Evolutionary conservation across 208 protist genomes (phyloP), one percentile per base, ranked within the genome.

Genomic region (Polymyxa betae): DNA sequence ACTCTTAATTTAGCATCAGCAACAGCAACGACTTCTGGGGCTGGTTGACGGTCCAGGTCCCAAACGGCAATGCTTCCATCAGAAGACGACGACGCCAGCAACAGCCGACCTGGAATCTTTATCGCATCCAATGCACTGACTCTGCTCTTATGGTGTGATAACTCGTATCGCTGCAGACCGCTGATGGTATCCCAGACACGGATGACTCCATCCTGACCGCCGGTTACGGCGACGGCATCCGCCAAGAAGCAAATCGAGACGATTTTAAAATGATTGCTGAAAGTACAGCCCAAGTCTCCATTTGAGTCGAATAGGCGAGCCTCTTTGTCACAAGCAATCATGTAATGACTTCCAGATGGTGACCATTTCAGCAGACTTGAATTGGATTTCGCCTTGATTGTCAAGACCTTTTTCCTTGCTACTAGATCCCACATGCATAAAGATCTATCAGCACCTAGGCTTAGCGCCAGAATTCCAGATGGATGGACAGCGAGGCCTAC

Each of bases 361-460:
- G 72, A 82, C 72, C 72, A 82, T 82, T 35, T 35, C n/a, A 82
- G 16, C 12, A 43, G 35, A 40, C 10, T 35, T 16, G 72, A 38
- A n/a, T 43, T 43, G 35, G 72, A 38, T n/a, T 82, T 82, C 16
- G 72, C n/a, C 72, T 82, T 82, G 72, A 82, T 82, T n/a, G 72
- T 45, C 16, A 82, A 82, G 16, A 82, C 16, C 16, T 35, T 82
- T n/a, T 82, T 82, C 5, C 16, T 38, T 5, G 72, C 35, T 5
- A n/a, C 5, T n/a, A 82, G 72, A 82, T 82, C 72, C 72, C 72
- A 82, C 12, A 82, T 5, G 16, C 16, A 5, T n/a, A 82, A 20
- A 35, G n/a, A 5, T 12, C 72, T 5, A 82, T 82, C 72, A 20
- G 5, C 16, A n/a, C 72, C 72, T 5, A 82, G 16, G n/a, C 16